These are phyloP conservation scores for Camelina hispida DNA, from an alignment of 345 rosid species.

Conservation along the genomic window DNA sequence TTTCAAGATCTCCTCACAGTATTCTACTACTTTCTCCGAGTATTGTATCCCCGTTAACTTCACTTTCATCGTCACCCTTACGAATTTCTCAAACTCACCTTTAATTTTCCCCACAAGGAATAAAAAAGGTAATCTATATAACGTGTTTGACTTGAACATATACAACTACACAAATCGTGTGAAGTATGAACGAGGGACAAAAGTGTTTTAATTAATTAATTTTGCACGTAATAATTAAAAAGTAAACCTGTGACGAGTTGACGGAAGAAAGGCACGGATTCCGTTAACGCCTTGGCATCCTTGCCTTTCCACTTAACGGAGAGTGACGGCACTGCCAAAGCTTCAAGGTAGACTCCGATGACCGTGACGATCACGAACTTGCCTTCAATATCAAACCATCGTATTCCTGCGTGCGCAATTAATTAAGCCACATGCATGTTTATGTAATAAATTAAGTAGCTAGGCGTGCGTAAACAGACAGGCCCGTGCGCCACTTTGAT, in stretches of 20 bases:
- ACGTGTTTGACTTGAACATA: background rate
- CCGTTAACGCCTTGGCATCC: slow-evolving; percentile 52
- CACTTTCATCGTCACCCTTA: slow-evolving; percentile 60
- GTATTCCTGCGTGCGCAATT: slow-evolving; percentile 54
- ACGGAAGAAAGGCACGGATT: slow-evolving; percentile 64
- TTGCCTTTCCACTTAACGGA: slow-evolving; percentile 77
- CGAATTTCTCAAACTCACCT: slow-evolving; percentile 67
- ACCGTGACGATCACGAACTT: slow-evolving; percentile 73
- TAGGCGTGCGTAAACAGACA: background rate
- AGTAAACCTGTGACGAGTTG: slow-evolving; percentile 68
- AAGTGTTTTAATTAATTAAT: background rate
- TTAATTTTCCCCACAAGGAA: background rate
- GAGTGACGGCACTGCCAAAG: slow-evolving; percentile 53
- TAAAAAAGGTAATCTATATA: too few relatives aligned
- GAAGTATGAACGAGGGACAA: background rate
- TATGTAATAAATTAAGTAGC: background rate
- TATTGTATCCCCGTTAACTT: slow-evolving; percentile 59
- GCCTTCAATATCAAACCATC: slow-evolving; percentile 71
- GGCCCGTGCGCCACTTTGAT: background rate
- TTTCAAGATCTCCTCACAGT: slow-evolving; percentile 68
- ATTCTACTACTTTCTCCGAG: slow-evolving; percentile 66
- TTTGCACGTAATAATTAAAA: background rate
- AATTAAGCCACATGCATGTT: background rate
- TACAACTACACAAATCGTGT: slow-evolving; percentile 18
- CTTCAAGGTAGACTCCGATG: slow-evolving; percentile 73